A percentile compares a stretch with the other conserved stretches of the same genome.
Evolutionary conservation across 371 early-diverging fungal genomes (phyloP).

Genomic region (Mucor circinelloides): DNA sequence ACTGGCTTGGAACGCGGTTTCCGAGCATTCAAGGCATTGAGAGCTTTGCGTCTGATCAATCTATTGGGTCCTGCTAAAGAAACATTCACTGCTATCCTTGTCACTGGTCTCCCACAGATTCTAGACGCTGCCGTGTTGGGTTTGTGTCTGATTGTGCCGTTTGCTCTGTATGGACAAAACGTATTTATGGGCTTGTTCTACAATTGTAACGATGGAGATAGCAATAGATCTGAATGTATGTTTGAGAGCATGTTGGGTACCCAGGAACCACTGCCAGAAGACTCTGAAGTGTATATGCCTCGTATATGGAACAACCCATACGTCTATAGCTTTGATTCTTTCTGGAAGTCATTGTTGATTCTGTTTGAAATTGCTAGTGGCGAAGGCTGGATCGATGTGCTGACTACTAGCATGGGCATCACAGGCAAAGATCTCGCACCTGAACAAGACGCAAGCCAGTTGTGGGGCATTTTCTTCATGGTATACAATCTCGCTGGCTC

Average conservation of each 20-base stretch:
- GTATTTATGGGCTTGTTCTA: conserved; percentile 63
- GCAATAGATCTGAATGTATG: conserved; percentile 40
- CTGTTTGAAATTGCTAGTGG: conserved; percentile 71
- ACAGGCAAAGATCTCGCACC: conserved; percentile 53
- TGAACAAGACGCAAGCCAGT: conserved; percentile 52
- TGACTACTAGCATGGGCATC: conserved; percentile 60
- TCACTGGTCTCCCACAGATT: conserved; percentile 61
- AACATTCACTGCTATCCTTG: conserved; percentile 63
- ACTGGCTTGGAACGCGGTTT: conserved; percentile 60
- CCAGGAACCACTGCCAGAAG: conserved; percentile 40
- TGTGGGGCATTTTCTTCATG: conserved; percentile 66
- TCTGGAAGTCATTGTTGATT: conserved; percentile 59
- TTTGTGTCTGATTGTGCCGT: conserved; percentile 64
- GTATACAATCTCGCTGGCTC: conserved; percentile 68
- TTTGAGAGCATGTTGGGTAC: conserved; percentile 39
- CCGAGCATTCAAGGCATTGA: conserved; percentile 65
- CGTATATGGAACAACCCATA: conserved; percentile 69
- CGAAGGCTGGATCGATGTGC: conserved; percentile 74
- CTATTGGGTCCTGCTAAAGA: conserved; percentile 57
- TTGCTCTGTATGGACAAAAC: conserved; percentile 70
- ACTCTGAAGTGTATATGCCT: conserved; percentile 48
- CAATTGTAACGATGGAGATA: conserved; percentile 57
- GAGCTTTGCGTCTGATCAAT: conserved; percentile 69
- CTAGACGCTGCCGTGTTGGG: conserved; percentile 62
- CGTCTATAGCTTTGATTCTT: conserved; percentile 71